These are phyloP conservation scores for Coffea humblotiana DNA, from an alignment of 305 asterid species.

Conservation along the genomic window DNA sequence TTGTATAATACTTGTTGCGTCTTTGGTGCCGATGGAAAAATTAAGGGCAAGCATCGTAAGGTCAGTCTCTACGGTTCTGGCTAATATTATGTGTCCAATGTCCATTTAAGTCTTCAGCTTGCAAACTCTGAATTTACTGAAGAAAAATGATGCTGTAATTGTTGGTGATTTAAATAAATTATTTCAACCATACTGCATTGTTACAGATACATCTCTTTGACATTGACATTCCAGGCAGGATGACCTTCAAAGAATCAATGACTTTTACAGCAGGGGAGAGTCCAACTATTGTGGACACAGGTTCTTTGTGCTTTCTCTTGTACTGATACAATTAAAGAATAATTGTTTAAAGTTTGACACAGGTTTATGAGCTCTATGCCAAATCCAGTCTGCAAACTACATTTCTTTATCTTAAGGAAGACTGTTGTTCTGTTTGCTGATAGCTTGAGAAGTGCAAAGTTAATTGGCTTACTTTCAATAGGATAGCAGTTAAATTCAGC, in stretches of 20 bases:
- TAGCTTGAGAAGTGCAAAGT: neutral
- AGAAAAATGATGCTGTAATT: no score
- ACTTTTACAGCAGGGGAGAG: slow-evolving; percentile 88
- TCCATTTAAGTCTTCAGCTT: slow-evolving; percentile 5
- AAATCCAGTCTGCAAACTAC: neutral
- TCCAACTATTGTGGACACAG: slow-evolving; percentile 88
- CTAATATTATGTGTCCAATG: neutral
- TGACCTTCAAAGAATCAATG: slow-evolving; percentile 75
- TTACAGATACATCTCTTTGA: slow-evolving; percentile 87
- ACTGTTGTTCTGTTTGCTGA: neutral
- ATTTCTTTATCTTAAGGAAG: neutral
- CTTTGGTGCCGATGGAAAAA: slow-evolving; percentile 71
- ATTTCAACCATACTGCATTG: slow-evolving; percentile 15
- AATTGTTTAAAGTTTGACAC: neutral
- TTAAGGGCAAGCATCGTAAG: slow-evolving; percentile 84
- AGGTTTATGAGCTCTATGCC: neutral
- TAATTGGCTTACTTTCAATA: neutral
- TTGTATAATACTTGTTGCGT: slow-evolving; percentile 78
- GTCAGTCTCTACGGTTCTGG: slow-evolving; percentile 25
- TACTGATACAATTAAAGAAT: no score
- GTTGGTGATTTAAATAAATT: neutral
- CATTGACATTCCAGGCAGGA: slow-evolving; percentile 83
- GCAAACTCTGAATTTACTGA: neutral
- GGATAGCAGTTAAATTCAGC: neutral
- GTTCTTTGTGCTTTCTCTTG: slow-evolving; percentile 28